Conservation (phyloP, 2,329 filamentous ascomycete genomes). For the Colletotrichum neosansevieriae region DNA sequence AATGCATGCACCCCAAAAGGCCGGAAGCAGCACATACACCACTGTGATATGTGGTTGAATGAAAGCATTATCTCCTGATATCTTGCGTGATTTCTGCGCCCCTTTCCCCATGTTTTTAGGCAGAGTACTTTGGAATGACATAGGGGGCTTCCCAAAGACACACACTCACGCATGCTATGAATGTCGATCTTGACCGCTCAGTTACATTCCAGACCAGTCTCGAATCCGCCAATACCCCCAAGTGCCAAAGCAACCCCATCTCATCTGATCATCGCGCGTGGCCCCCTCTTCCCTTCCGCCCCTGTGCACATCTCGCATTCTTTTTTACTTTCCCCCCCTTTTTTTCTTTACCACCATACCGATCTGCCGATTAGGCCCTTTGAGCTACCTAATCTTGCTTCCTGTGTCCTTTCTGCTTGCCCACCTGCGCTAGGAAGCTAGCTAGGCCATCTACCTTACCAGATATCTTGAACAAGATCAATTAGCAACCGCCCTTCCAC, state of each 20-base stretch:
- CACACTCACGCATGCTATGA: background rate
- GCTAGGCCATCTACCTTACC: background rate
- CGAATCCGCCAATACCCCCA: slow-evolving; percentile 17
- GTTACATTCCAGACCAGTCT: slow-evolving; percentile 36
- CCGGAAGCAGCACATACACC: background rate
- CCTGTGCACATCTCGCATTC: slow-evolving; percentile 39
- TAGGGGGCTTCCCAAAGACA: background rate
- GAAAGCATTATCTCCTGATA: background rate
- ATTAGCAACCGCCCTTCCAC: background rate
- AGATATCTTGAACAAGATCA: background rate
- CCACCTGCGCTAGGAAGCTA: slow-evolving; percentile 15
- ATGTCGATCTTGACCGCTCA: slow-evolving; percentile 7
- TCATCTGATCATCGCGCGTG: slow-evolving; percentile 30
- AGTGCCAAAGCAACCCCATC: slow-evolving; percentile 32
- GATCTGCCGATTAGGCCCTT: slow-evolving; percentile 8
- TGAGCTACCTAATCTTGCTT: background rate
- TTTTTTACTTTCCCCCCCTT: background rate
- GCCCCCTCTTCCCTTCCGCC: slow-evolving; percentile 14
- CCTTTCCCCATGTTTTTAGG: background rate
- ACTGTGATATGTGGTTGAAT: background rate
- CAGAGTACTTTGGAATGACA: slow-evolving; percentile 5
- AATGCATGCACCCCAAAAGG: no score
- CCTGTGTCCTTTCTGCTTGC: background rate
- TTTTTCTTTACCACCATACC: background rate
- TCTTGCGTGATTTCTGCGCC: background rate